Percentiles rank a stretch among this genome's conserved stretches.
Evolutionary conservation across 257 asterid species (phyloP).

Genomic region (Ehretia macrophylla): DNA sequence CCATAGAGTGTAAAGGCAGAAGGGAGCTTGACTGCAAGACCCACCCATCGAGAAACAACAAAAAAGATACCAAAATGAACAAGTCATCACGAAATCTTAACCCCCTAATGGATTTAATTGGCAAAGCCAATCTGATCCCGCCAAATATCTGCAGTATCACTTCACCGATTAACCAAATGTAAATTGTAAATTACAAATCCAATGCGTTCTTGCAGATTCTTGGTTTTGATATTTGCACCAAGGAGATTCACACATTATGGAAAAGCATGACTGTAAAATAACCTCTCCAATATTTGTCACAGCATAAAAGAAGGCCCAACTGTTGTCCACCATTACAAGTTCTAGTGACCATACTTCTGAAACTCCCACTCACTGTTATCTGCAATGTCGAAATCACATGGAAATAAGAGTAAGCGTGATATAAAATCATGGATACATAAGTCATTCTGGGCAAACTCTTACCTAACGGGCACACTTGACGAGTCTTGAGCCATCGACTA

Average conservation of each 20-base stretch:
- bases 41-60: too few relatives aligned
- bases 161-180: background rate
- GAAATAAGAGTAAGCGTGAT: background rate
- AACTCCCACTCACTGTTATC: constrained; percentile 99
- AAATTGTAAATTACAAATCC: background rate
- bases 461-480: constrained; percentile 18
- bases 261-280: background rate
- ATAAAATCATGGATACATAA: background rate
- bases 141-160: too few relatives aligned
- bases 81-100: too few relatives aligned
- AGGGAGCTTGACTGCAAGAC: too few relatives aligned
- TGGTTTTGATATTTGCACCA: background rate
- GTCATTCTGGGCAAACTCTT: background rate
- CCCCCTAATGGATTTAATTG: background rate
- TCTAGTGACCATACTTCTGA: constrained; percentile 93
- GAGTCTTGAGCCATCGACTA: constrained; percentile 22
- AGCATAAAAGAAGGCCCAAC: background rate
- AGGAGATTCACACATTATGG: background rate
- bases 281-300: too few relatives aligned
- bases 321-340: background rate
- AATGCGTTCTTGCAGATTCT: background rate
- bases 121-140: too few relatives aligned
- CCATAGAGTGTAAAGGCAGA: too few relatives aligned
- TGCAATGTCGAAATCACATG: constrained; percentile 21
- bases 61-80: too few relatives aligned